These are phyloP conservation scores for Fennellomyces sp. DNA, from an alignment of 371 early-diverging fungal species.

Conservation along the genomic window DNA sequence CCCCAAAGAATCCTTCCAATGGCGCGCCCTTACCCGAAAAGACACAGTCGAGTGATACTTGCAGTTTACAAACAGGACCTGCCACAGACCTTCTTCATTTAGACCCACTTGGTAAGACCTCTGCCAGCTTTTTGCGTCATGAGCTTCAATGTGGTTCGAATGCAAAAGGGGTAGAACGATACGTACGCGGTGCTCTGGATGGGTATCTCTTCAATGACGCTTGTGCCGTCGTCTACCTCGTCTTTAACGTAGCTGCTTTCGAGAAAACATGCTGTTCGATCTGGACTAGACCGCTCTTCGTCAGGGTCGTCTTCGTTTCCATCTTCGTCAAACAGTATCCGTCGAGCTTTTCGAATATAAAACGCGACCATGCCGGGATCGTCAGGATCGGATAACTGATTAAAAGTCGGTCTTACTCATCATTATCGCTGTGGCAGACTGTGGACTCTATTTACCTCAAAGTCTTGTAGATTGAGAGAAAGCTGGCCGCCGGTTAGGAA, in stretches of 20 bases:
- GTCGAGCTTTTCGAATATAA: constrained; percentile 35
- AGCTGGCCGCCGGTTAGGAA: constrained; percentile 52
- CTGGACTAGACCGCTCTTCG: constrained; percentile 4
- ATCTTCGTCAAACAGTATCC: constrained; percentile 16
- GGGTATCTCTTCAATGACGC: constrained; percentile 20
- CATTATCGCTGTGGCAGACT: too few species aligned
- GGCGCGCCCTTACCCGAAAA: constrained; percentile 43
- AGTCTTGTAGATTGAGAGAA: constrained; percentile 34
- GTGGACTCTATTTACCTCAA: constrained; percentile 44
- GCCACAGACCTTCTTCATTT: constrained; percentile 53
- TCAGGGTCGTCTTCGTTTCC: background rate
- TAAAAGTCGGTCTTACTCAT: background rate
- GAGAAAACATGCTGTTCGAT: constrained; percentile 21
- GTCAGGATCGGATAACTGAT: constrained; percentile 14
- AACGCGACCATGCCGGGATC: constrained; percentile 32
- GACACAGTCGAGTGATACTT: constrained; percentile 36
- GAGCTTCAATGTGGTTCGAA: background rate
- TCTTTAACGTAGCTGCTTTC: constrained; percentile 31
- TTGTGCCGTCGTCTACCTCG: constrained; percentile 34
- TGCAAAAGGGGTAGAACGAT: background rate
- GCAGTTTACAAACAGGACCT: constrained; percentile 51
- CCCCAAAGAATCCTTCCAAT: background rate
- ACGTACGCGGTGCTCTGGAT: constrained; percentile 1
- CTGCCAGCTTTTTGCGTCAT: constrained; percentile 20
- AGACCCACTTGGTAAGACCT: constrained; percentile 26